These are phyloP conservation scores for Monoraphidium neglectum DNA, from an alignment of 139 green algal genomes.

Conservation along the genomic window DNA sequence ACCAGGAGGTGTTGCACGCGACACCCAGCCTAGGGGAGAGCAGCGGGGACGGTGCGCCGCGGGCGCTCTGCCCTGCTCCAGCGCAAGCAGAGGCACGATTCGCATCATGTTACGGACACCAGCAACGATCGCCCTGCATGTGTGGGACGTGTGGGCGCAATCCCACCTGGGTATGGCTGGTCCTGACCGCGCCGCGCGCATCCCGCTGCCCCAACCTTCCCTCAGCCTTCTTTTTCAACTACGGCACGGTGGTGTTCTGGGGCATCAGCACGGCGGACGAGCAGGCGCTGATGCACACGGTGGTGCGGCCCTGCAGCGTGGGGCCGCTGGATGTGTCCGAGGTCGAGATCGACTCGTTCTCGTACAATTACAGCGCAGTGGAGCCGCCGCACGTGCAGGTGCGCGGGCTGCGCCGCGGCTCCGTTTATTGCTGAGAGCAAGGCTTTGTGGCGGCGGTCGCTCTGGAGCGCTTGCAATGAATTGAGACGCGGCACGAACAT, in stretches of 20 bases:
- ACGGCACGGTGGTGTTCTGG: constrained; percentile 73
- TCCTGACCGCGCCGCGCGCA: neutral
- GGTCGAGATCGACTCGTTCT: constrained; percentile 31
- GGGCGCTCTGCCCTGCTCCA: too few relatives aligned
- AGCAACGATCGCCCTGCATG: too few relatives aligned
- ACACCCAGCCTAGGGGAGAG: constrained; percentile 25
- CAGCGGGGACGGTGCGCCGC: constrained; percentile 26
- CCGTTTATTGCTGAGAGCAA: too few relatives aligned
- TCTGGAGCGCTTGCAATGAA: too few relatives aligned
- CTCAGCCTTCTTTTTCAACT: constrained; percentile 37
- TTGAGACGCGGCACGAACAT: too few relatives aligned
- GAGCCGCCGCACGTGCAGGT: constrained; percentile 69
- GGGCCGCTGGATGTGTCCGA: constrained; percentile 24
- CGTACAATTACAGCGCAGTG: constrained; percentile 56
- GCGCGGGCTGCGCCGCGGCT: too few relatives aligned
- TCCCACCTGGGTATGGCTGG: neutral
- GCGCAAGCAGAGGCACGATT: too few relatives aligned
- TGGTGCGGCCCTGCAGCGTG: constrained; percentile 21
- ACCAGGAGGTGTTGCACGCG: constrained; percentile 30
- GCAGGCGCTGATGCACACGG: constrained; percentile 16
- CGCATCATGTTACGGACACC: too few relatives aligned
- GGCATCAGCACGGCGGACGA: constrained; percentile 46
- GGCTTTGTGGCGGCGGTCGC: too few relatives aligned
- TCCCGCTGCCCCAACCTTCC: too few relatives aligned
- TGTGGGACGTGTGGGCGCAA: constrained; percentile 21